Percentiles rank a stretch among this genome's conserved stretches.
These are phyloP conservation scores for Ochetophila trinervis DNA, from an alignment of 306 rosid species.

Conservation along the genomic window DNA sequence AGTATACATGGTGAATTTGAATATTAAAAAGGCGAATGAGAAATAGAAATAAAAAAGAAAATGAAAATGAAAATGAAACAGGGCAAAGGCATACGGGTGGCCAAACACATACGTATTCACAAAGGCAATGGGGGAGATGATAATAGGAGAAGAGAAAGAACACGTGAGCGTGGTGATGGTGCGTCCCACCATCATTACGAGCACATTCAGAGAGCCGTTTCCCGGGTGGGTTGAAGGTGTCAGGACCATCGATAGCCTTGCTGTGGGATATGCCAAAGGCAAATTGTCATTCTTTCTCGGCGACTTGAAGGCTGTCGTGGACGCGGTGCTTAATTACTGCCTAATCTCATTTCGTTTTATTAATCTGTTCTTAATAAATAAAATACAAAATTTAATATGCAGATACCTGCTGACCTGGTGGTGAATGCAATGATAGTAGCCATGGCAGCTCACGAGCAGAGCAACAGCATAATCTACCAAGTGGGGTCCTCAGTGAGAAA, in stretches of 20 bases:
- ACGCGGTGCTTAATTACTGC: slow-evolving; percentile 46
- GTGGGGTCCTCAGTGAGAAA: slow-evolving; percentile 66
- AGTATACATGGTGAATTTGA: too few species aligned
- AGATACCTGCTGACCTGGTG: slow-evolving; percentile 88
- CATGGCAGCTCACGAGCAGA: slow-evolving; percentile 42
- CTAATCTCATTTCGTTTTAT: too few species aligned
- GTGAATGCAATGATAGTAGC: slow-evolving; percentile 69
- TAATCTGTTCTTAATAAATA: too few species aligned
- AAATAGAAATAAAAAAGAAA: background rate
- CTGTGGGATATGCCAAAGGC: slow-evolving; percentile 74
- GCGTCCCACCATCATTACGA: slow-evolving; percentile 71
- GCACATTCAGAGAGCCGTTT: slow-evolving; percentile 77
- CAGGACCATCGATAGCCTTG: slow-evolving; percentile 73
- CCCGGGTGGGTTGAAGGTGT: slow-evolving; percentile 83
- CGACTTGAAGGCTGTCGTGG: slow-evolving; percentile 39
- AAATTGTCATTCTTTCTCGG: slow-evolving; percentile 59
- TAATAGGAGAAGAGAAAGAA: slow-evolving; percentile 41
- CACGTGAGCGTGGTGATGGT: slow-evolving; percentile 39
- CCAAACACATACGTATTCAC: slow-evolving; percentile 86
- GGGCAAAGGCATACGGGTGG: slow-evolving; percentile 80
- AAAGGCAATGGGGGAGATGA: slow-evolving; percentile 84
- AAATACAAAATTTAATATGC: too few species aligned
- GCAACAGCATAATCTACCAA: slow-evolving; percentile 39
- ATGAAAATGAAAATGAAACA: too few species aligned
- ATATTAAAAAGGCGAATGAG: too few species aligned